phyloP scores from a whole-genome alignment of 2,329 filamentous ascomycete genomes.

The Teratosphaeria destructans region DNA sequence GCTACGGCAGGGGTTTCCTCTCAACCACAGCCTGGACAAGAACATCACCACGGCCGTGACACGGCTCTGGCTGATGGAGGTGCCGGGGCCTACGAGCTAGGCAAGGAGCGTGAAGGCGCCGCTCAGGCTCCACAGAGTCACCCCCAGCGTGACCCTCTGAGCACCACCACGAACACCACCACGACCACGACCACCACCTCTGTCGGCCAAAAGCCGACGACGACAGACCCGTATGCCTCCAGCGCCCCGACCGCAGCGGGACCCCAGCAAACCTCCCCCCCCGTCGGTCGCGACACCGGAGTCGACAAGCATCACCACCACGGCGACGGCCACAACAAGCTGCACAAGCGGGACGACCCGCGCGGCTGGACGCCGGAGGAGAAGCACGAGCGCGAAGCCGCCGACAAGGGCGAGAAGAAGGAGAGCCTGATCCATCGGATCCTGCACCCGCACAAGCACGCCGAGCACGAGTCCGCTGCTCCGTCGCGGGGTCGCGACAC shows the following conservation, averaged over 20 bases:
- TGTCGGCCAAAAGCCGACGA: slow-evolving; percentile 13
- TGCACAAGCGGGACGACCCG: slow-evolving; percentile 31
- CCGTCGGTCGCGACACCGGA: slow-evolving; percentile 24
- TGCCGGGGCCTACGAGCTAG: slow-evolving; percentile 10
- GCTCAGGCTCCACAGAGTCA: neutral
- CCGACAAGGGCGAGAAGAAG: slow-evolving; percentile 29
- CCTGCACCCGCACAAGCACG: slow-evolving; percentile 12
- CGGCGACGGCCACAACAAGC: slow-evolving; percentile 24
- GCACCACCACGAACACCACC: neutral
- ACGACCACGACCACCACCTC: neutral
- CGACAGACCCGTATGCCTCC: slow-evolving; percentile 8
- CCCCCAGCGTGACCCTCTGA: neutral
- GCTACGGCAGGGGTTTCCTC: neutral
- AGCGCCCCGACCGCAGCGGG: neutral
- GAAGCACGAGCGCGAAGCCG: slow-evolving; percentile 16
- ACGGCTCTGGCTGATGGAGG: slow-evolving; percentile 24
- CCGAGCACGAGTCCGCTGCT: neutral
- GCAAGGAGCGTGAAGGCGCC: slow-evolving; percentile 2
- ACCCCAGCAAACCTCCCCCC: slow-evolving; percentile 5
- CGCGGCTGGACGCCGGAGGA: slow-evolving; percentile 8
- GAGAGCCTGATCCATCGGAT: slow-evolving; percentile 18
- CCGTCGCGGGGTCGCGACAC: neutral
- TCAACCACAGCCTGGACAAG: neutral
- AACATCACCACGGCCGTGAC: slow-evolving; percentile 24
- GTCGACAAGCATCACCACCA: slow-evolving; percentile 8